These are phyloP conservation scores for Capronia epimyces DNA, from an alignment of 2,329 filamentous ascomycete genomes.

Conservation along the genomic window DNA sequence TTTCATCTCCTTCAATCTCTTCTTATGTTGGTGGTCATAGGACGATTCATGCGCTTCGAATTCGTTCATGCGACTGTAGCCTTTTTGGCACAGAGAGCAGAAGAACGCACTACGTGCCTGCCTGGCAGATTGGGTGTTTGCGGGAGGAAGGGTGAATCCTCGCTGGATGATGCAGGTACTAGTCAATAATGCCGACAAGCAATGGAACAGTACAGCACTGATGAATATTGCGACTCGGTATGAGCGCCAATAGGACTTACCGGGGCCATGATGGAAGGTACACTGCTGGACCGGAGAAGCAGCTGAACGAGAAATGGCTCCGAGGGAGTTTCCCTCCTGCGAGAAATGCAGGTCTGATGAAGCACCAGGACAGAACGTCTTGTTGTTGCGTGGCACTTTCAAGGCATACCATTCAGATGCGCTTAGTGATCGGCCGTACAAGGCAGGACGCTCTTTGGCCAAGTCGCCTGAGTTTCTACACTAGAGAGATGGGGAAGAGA, in stretches of 20 bases:
- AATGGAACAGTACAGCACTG: not conserved
- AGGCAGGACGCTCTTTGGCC: too few species aligned
- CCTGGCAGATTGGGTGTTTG: constrained; percentile 59
- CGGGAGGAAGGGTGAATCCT: constrained; percentile 41
- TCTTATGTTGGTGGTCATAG: constrained; percentile 94
- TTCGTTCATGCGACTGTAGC: constrained; percentile 90
- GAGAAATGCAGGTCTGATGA: constrained; percentile 24
- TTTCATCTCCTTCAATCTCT: constrained; percentile 50
- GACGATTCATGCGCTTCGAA: constrained; percentile 91
- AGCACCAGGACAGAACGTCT: too few species aligned
- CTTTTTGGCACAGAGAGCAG: constrained; percentile 84
- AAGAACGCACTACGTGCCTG: constrained; percentile 76
- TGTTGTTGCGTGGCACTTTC: too few species aligned
- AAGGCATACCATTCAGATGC: constrained; percentile 11
- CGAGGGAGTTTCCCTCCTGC: constrained; percentile 27
- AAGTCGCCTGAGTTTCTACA: too few species aligned
- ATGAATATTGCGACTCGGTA: not conserved
- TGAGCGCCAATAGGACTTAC: constrained; percentile 25
- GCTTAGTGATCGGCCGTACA: too few species aligned
- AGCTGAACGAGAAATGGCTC: not conserved
- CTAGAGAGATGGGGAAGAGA: not conserved
- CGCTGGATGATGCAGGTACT: constrained; percentile 14
- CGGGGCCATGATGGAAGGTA: constrained; percentile 33
- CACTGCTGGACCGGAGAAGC: not conserved
- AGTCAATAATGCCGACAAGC: constrained; percentile 20